Evolutionary conservation across 2,329 filamentous ascomycete genomes (phyloP), one percentile per base, ranked within the genome.

Genomic region (Fragosphaeria purpurea): DNA sequence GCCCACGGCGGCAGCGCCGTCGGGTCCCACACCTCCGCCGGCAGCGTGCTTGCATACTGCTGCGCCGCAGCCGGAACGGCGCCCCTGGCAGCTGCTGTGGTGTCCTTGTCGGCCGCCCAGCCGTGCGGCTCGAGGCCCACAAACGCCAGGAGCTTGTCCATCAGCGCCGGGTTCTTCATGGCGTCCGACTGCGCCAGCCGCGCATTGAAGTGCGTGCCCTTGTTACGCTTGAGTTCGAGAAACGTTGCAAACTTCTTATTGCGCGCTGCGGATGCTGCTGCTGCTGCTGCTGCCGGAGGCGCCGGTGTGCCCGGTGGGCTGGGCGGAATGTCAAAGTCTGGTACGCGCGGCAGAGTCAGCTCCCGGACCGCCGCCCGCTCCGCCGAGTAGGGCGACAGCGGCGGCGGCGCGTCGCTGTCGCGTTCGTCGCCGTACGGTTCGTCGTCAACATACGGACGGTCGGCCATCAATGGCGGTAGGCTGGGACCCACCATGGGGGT

Each of bases 191-290:
- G 74, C 38, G 84, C 78, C 7, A 93, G 70, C 54, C 85, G 82
- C 58, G 80, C 73, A 63, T 93, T 90, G 72, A 91, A 91, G 66
- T 93, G 87, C 12, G 82, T 73, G 5, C 83, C 83, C 55, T 83
- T 79, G 60, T 79, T 81, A 39, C 62, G 60, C 68, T 93, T 93
- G n/a, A 91, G 74, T 44, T 79, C 73, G 0, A 91, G 75, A 57
- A 93, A 91, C 53, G 81, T 79, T 55, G 80, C 75, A 58, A 91
- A 84, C 59, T 88, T 89, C 57, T 77, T 74, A 47, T 76, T 82
- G 10, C 81, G 67, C 1, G 61, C 59, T 6, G 54, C 56, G 4
- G 57, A 65, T 41, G 67, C 58, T 13, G 70, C 61, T 1, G 71
- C 68, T 22, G 22, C 22, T 22, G 22, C 22, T 22, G 22, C 22